These are phyloP conservation scores for Thalassia testudinum DNA, from an alignment of 116 monocot species.

Conservation along the genomic window DNA sequence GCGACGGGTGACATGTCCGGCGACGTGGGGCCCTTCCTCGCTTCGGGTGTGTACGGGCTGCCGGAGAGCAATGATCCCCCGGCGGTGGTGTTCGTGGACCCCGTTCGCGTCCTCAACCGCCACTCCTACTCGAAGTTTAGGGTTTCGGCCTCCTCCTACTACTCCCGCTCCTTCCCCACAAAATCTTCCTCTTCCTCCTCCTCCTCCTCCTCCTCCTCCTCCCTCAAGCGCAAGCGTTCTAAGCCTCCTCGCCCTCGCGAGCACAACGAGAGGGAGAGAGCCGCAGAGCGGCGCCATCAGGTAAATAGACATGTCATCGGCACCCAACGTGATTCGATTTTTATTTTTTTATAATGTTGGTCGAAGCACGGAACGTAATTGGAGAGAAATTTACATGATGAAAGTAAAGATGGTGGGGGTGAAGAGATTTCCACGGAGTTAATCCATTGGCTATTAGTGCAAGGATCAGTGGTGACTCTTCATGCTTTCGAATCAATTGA, in stretches of 20 bases:
- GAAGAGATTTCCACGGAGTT: no score
- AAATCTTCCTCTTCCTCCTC: slow-evolving; percentile 68
- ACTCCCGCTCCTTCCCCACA: slow-evolving; percentile 57
- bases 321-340: background rate
- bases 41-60: slow-evolving; percentile 54
- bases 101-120: slow-evolving; percentile 58
- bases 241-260: background rate
- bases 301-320: slow-evolving; percentile 13
- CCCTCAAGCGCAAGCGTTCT: no score
- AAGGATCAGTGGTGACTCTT: no score
- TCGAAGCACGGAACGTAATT: background rate
- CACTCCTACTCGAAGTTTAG: slow-evolving; percentile 39
- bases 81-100: slow-evolving; percentile 50
- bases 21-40: slow-evolving; percentile 42
- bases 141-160: slow-evolving; percentile 53
- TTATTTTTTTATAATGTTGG: background rate
- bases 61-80: slow-evolving; percentile 6
- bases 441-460: no score
- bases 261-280: slow-evolving; percentile 53
- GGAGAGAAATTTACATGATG: no score
- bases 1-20: no score
- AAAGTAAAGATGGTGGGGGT: no score
- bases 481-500: no score
- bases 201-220: slow-evolving; percentile 36
- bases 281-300: slow-evolving; percentile 59